These are phyloP conservation scores for Yamadazyma songkhlaensis DNA, from an alignment of 1,139 yeast genomes.

Conservation along the genomic window DNA sequence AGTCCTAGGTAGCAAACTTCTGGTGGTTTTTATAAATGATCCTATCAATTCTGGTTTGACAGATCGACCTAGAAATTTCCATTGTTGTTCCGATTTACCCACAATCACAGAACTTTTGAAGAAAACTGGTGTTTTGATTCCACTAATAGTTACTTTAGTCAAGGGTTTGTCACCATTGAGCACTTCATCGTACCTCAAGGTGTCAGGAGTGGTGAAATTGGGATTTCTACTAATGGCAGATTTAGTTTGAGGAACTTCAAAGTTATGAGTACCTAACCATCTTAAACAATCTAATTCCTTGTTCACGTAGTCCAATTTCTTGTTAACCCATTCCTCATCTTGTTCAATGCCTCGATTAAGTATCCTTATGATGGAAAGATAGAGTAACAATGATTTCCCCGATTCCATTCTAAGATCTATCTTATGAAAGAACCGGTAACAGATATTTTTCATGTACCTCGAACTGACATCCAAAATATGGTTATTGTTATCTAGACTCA, in stretches of 20 bases:
- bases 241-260: slow-evolving; percentile 23
- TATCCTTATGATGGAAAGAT: slow-evolving; percentile 22
- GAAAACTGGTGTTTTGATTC: slow-evolving; percentile 19
- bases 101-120: slow-evolving; percentile 23
- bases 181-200: slow-evolving; percentile 33
- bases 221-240: slow-evolving; percentile 32
- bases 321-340: neutral
- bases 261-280: slow-evolving; percentile 24
- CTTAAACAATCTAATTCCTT: slow-evolving; percentile 24
- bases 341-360: slow-evolving; percentile 15
- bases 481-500: slow-evolving; percentile 20
- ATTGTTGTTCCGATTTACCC: slow-evolving; percentile 37
- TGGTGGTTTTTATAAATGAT: slow-evolving; percentile 24
- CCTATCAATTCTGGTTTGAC: slow-evolving; percentile 16
- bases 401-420: slow-evolving; percentile 31
- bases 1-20: slow-evolving; percentile 24
- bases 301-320: too few species aligned
- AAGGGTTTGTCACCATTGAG: slow-evolving; percentile 16
- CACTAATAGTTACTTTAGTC: slow-evolving; percentile 16
- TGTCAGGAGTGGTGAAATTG: slow-evolving; percentile 24
- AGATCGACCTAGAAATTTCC: slow-evolving; percentile 40
- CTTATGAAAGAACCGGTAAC: slow-evolving; percentile 30
- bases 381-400: slow-evolving; percentile 27
- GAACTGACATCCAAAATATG: slow-evolving; percentile 31
- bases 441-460: slow-evolving; percentile 33